These are phyloP conservation scores for Thielaviopsis ethacetica DNA, from an alignment of 2,329 filamentous ascomycete species.

Conservation along the genomic window DNA sequence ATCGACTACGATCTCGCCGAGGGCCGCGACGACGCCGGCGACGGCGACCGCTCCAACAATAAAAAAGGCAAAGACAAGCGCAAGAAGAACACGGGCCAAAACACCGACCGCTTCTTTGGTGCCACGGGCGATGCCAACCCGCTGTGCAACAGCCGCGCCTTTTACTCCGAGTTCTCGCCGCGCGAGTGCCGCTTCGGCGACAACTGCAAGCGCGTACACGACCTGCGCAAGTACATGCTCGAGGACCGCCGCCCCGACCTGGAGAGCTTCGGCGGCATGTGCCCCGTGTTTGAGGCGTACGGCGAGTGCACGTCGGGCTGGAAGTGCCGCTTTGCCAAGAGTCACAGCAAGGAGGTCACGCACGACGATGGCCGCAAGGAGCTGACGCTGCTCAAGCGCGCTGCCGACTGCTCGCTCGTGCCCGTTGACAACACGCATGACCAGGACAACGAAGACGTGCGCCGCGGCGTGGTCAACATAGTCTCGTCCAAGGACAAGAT, in stretches of 20 bases:
- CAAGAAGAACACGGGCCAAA: conserved; percentile 46
- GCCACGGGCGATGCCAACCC: conserved; percentile 59
- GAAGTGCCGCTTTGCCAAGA: conserved; percentile 83
- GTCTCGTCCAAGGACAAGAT: conserved; percentile 56
- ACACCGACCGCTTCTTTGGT: conserved; percentile 68
- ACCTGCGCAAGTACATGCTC: conserved; percentile 69
- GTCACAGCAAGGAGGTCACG: conserved; percentile 69
- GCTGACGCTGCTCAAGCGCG: conserved; percentile 43
- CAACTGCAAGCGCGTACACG: conserved; percentile 66
- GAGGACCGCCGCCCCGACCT: conserved; percentile 63
- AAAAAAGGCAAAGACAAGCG: conserved; percentile 28
- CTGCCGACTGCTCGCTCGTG: conserved; percentile 14
- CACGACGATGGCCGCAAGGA: conserved; percentile 70
- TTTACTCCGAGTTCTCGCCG: conserved; percentile 67
- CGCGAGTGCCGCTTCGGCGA: conserved; percentile 61
- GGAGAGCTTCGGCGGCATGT: conserved; percentile 57
- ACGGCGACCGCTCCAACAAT: conserved; percentile 22
- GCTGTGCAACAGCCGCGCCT: conserved; percentile 59
- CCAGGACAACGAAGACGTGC: conserved; percentile 32
- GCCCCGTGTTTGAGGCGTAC: conserved; percentile 62
- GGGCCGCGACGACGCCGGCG: conserved; percentile 28
- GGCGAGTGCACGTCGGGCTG: conserved; percentile 73
- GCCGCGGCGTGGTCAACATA: conserved; percentile 57
- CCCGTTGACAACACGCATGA: conserved; percentile 22
- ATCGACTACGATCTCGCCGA: conserved; percentile 19